Evolutionary conservation across 2,329 filamentous ascomycete genomes (phyloP).

Genomic region (Penicillium sp.): DNA sequence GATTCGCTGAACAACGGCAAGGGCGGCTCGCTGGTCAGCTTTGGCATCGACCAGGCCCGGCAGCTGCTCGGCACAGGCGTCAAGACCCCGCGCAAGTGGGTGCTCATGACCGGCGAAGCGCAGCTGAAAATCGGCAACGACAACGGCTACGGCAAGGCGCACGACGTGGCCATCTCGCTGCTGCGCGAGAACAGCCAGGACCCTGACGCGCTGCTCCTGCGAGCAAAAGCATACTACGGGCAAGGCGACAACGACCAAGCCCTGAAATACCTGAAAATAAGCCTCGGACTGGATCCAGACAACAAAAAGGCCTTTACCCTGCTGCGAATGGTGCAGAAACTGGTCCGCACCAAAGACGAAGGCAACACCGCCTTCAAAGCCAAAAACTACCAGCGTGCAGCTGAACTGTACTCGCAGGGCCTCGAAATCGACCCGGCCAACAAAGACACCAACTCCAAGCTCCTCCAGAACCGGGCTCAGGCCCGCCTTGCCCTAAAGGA

Average conservation of each 20-base stretch:
- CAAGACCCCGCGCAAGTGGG: constrained; percentile 85
- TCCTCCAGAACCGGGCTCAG: constrained; percentile 87
- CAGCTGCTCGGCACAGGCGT: constrained; percentile 71
- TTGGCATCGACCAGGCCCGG: constrained; percentile 87
- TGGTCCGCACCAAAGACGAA: constrained; percentile 90
- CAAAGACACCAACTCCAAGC: constrained; percentile 89
- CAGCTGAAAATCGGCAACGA: constrained; percentile 87
- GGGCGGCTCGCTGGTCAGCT: constrained; percentile 84
- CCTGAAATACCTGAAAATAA: constrained; percentile 85
- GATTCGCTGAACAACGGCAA: constrained; percentile 70
- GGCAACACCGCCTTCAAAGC: constrained; percentile 89
- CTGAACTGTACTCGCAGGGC: constrained; percentile 79
- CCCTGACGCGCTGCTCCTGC: constrained; percentile 85
- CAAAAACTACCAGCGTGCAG: constrained; percentile 71
- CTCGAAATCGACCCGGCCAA: constrained; percentile 82
- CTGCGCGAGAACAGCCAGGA: constrained; percentile 85
- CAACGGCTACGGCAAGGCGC: constrained; percentile 85
- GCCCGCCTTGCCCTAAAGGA: constrained; percentile 77
- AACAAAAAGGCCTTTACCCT: constrained; percentile 85
- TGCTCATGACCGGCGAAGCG: constrained; percentile 84
- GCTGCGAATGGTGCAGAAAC: constrained; percentile 82
- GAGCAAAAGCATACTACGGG: constrained; percentile 80
- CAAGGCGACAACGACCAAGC: constrained; percentile 96
- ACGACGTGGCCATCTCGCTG: constrained; percentile 85
- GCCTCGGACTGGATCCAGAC: constrained; percentile 85